Evolutionary conservation across 352 stramenopile species (phyloP).

Genomic region (Phytophthora pseudosyringae): DNA sequence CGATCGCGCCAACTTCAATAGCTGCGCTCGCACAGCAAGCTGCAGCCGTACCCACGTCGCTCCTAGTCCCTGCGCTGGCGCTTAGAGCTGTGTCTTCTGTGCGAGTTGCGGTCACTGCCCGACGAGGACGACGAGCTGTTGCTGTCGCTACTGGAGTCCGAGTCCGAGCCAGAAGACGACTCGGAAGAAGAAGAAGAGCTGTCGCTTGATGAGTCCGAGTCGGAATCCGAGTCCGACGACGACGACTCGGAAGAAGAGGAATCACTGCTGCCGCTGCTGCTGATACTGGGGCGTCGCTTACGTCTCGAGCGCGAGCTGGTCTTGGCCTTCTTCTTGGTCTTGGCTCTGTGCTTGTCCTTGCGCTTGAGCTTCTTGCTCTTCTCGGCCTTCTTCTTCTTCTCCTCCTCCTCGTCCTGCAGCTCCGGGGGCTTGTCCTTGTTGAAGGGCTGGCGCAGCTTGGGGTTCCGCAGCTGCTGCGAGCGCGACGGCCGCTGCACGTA

Average conservation of each 20-base stretch:
- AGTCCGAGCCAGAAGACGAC: constrained; percentile 28
- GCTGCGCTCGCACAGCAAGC: not conserved
- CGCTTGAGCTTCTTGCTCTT: constrained; percentile 37
- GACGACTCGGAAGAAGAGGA: constrained; percentile 43
- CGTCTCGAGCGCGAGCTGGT: constrained; percentile 15
- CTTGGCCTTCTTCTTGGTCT: constrained; percentile 21
- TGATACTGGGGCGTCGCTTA: constrained; percentile 38
- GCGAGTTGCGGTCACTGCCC: constrained; percentile 30
- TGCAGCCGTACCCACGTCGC: not conserved
- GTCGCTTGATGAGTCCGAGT: constrained; percentile 39
- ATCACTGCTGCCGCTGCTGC: constrained; percentile 40
- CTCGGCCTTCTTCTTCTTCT: constrained; percentile 18
- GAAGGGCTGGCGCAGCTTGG: constrained; percentile 81
- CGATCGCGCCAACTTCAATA: not conserved
- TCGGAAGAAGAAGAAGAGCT: constrained; percentile 30
- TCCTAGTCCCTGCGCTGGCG: constrained; percentile 48
- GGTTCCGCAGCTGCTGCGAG: constrained; percentile 82
- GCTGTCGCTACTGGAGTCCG: constrained; percentile 37
- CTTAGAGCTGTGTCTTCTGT: constrained; percentile 42
- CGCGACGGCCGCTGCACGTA: constrained; percentile 82
- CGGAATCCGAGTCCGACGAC: constrained; percentile 32
- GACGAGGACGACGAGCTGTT: constrained; percentile 40
- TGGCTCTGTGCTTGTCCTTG: constrained; percentile 22
- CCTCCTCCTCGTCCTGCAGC: constrained; percentile 40
- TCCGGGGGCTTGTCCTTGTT: constrained; percentile 80